Evolutionary conservation across 495 filamentous ascomycete genomes (phyloP), one percentile per base, ranked within the genome.

Genomic region (Penicillium dipodomyicola): DNA sequence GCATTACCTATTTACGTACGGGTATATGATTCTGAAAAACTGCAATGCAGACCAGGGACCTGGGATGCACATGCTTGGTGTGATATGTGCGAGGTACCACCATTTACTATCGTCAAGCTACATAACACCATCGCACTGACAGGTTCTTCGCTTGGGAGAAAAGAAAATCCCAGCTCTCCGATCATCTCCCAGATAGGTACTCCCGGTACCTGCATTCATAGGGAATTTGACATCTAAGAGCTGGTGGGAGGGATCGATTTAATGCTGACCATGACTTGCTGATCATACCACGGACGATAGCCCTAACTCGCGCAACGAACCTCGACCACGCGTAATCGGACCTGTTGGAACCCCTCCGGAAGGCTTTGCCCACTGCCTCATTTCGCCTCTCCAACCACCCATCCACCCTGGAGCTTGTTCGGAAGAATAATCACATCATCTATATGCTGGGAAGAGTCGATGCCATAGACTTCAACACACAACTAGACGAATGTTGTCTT

Each of bases 131-230:
- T 19, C 15, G 23, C 49, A 37, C 11, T 22, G 6, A 17, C 29
- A 8, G 10, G 0, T 14, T 42, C n/a, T 42, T 17, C 32, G 6
- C 17, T 12, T 22, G n/a, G 17, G 11, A 27, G 25, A 14, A 17
- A 32, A 30, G 27, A 9, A 17, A 30, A n/a, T 1, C 2, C 45
- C 39, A 27, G 25, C 25, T 17, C 32, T 52, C 8, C 27, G 50
- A 52, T 43, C 50, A 14, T 32, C 29, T 48, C 15, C 15, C 27
- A 47, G 27, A 33, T 20, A 47, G n/a, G 17, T 29, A 15, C 50
- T 17, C 17, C 14, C 39, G 50, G 39, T 52, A 43, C 39, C 50
- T 43, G 37, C 39, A 32, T 52, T 22, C 17, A 41, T 39, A 30
- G 25, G 12, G 23, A 52, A 37, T 17, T 2, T 8, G 11, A 7